Conservation (phyloP, 2,329 filamentous ascomycete genomes). For the Pyrenochaeta sp. region DNA sequence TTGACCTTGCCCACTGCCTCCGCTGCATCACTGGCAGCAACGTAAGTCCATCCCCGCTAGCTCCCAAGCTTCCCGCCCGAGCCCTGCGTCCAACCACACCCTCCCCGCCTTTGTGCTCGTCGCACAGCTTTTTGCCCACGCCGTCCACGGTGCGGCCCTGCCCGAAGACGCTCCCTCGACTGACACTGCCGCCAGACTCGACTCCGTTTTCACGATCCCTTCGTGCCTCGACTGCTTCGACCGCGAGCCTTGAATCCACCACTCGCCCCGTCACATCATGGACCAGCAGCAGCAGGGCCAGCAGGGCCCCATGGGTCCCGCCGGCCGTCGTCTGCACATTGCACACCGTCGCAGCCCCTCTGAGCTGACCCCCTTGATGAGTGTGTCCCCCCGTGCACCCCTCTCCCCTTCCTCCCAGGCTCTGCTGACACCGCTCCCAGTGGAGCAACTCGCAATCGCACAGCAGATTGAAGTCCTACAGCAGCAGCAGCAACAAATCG, state of each 20-base stretch:
- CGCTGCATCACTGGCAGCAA: conserved; percentile 27
- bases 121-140: too few relatives aligned
- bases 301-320: conserved; percentile 69
- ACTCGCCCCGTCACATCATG: conserved; percentile 44
- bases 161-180: too few relatives aligned
- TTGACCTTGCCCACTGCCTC: conserved; percentile 27
- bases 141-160: too few relatives aligned
- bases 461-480: conserved; percentile 98
- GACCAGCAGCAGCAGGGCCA: conserved; percentile 64
- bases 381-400: conserved; percentile 72
- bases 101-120: conserved; percentile 8
- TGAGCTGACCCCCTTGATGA: conserved; percentile 96
- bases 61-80: conserved; percentile 34
- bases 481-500: conserved; percentile 97
- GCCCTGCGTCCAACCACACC: conserved; percentile 21
- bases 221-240: conserved; percentile 31
- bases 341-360: conserved; percentile 96
- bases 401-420: conserved; percentile 9
- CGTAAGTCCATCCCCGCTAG: conserved; percentile 38
- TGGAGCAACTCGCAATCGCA: conserved; percentile 97
- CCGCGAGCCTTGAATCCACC: conserved; percentile 31
- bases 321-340: conserved; percentile 92
- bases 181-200: too few relatives aligned
- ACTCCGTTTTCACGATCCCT: conserved; percentile 27
- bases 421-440: conserved; percentile 57